These are phyloP conservation scores for Botrytis pseudocinerea DNA, from an alignment of 2,329 filamentous ascomycete genomes.

Conservation along the genomic window DNA sequence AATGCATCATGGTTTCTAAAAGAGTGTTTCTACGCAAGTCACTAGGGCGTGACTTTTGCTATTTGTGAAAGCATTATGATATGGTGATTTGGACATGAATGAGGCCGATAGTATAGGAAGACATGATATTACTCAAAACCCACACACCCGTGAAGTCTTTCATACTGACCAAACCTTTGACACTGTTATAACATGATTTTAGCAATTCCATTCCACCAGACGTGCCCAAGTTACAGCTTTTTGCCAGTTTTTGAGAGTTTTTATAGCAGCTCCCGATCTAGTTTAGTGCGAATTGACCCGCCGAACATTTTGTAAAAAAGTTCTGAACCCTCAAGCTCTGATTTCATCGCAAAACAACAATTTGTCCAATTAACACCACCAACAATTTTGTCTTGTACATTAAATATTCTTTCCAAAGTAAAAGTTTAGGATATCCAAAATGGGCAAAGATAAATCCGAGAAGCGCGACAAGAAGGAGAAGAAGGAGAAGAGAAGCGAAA, in stretches of 20 bases:
- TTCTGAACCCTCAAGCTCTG: constrained; percentile 21
- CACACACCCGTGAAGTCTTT: neutral
- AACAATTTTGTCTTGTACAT: constrained; percentile 8
- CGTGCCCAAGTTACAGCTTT: constrained; percentile 1
- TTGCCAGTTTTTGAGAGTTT: constrained; percentile 1
- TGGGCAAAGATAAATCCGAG: constrained; percentile 40
- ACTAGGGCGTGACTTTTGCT: neutral
- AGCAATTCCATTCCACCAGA: neutral
- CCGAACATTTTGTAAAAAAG: constrained; percentile 26
- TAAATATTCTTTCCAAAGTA: constrained; percentile 4
- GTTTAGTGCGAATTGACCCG: constrained; percentile 27
- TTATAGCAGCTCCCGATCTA: constrained; percentile 23
- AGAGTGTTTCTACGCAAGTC: neutral
- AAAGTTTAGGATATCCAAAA: constrained; percentile 29
- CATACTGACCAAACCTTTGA: neutral
- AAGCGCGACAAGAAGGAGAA: constrained; percentile 55
- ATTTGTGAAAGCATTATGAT: neutral
- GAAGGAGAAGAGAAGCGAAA: constrained; percentile 64
- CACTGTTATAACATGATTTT: neutral
- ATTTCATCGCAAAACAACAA: constrained; percentile 23
- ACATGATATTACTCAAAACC: neutral
- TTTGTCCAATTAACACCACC: constrained; percentile 20
- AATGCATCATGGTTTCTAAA: constrained; percentile 31
- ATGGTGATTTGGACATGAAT: neutral
- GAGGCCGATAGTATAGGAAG: neutral